These are phyloP conservation scores for Heliamphora exappendiculata DNA, from an alignment of 148 eudicot species.

Conservation along the genomic window DNA sequence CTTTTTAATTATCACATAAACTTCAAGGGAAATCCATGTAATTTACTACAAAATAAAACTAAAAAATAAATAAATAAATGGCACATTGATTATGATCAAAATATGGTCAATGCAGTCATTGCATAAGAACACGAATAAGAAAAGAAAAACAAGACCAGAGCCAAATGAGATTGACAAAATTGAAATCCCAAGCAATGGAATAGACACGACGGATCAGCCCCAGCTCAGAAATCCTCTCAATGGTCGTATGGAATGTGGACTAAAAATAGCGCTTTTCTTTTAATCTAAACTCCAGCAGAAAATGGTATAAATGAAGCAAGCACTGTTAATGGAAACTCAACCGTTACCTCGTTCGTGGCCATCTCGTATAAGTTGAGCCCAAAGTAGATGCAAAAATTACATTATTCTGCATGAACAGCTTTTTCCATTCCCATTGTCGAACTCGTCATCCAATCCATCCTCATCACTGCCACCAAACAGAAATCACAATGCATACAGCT, in stretches of 20 bases:
- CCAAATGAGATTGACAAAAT: slow-evolving; percentile 30
- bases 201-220: slow-evolving; percentile 32
- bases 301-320: slow-evolving; percentile 17
- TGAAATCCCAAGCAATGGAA: slow-evolving; percentile 26
- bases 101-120: slow-evolving; percentile 2
- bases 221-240: not conserved
- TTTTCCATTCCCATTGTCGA: slow-evolving; percentile 43
- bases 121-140: slow-evolving; percentile 5
- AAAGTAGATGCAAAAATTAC: slow-evolving; percentile 20
- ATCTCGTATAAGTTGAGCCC: not conserved
- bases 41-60: not conserved
- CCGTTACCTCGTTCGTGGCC: not conserved
- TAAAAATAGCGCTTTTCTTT: slow-evolving; percentile 7
- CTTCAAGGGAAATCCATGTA: no score
- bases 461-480: slow-evolving; percentile 31
- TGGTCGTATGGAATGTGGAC: not conserved
- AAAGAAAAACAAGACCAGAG: slow-evolving; percentile 11
- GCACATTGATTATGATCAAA: not conserved
- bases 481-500: not conserved
- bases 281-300: slow-evolving; percentile 14
- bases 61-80: no score
- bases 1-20: no score
- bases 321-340: not conserved
- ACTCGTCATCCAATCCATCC: slow-evolving; percentile 70
- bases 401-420: slow-evolving; percentile 71